Evolutionary conservation across 2,329 filamentous ascomycete species (phyloP).

Genomic region (Aspergillus jensenii): DNA sequence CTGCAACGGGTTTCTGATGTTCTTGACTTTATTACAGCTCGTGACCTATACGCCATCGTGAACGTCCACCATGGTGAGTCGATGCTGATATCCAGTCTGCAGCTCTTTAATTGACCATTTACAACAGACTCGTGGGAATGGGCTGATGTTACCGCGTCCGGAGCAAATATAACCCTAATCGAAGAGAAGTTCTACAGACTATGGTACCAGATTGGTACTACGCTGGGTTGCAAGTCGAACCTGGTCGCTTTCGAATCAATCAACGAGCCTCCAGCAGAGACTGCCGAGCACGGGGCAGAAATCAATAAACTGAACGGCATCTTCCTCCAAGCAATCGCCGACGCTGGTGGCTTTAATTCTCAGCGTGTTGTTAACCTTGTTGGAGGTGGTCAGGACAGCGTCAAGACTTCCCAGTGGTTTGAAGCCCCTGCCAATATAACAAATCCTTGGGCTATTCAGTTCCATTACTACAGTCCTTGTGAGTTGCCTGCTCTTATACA

Average conservation of each 20-base stretch:
- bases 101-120: not conserved
- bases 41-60: slow-evolving; percentile 54
- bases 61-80: slow-evolving; percentile 56
- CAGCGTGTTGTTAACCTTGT: slow-evolving; percentile 58
- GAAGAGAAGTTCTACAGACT: slow-evolving; percentile 57
- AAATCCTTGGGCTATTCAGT: slow-evolving; percentile 61
- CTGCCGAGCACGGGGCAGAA: slow-evolving; percentile 50
- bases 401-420: slow-evolving; percentile 58
- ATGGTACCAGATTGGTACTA: slow-evolving; percentile 59
- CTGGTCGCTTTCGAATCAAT: slow-evolving; percentile 59
- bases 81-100: too few species aligned
- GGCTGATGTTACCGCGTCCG: slow-evolving; percentile 52
- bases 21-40: slow-evolving; percentile 54
- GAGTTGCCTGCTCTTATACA: slow-evolving; percentile 6
- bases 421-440: slow-evolving; percentile 48
- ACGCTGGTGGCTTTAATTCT: slow-evolving; percentile 57
- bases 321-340: slow-evolving; percentile 55
- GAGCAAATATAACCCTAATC: slow-evolving; percentile 52
- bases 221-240: slow-evolving; percentile 56
- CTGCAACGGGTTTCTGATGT: slow-evolving; percentile 59
- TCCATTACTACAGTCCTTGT: slow-evolving; percentile 58
- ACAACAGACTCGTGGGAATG: slow-evolving; percentile 54
- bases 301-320: slow-evolving; percentile 59
- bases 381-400: slow-evolving; percentile 52
- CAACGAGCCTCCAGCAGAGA: slow-evolving; percentile 59